These are phyloP conservation scores for Saturnispora halmiae DNA, from an alignment of 805 yeast species.

Conservation along the genomic window DNA sequence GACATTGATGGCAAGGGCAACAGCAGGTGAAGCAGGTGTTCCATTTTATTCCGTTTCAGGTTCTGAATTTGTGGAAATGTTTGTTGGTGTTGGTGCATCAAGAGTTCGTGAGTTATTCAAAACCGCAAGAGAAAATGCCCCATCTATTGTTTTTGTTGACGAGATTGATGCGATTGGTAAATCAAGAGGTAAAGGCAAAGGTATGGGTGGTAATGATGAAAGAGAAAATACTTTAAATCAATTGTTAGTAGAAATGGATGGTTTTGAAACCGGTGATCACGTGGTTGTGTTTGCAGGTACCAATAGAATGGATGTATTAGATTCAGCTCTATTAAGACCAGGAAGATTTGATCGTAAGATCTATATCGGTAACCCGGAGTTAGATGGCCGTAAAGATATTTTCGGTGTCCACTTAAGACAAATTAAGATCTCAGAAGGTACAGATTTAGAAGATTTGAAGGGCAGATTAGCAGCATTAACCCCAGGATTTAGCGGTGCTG, in stretches of 20 bases:
- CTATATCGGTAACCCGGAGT: slow-evolving; percentile 75
- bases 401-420: slow-evolving; percentile 70
- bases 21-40: slow-evolving; percentile 95
- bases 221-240: slow-evolving; percentile 90
- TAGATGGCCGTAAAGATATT: slow-evolving; percentile 82
- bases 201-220: slow-evolving; percentile 83
- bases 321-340: slow-evolving; percentile 84
- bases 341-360: slow-evolving; percentile 93
- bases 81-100: slow-evolving; percentile 93
- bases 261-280: slow-evolving; percentile 79
- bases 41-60: slow-evolving; percentile 89
- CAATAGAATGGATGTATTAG: slow-evolving; percentile 84
- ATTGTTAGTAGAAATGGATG: slow-evolving; percentile 92
- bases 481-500: slow-evolving; percentile 95
- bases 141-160: slow-evolving; percentile 84
- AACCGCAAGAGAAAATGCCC: slow-evolving; percentile 84
- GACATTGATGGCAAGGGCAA: slow-evolving; percentile 84
- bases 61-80: slow-evolving; percentile 95
- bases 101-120: slow-evolving; percentile 88
- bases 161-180: slow-evolving; percentile 96
- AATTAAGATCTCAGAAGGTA: slow-evolving; percentile 40
- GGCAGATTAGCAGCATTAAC: slow-evolving; percentile 87
- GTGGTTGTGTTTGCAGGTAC: slow-evolving; percentile 94
- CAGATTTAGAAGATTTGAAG: slow-evolving; percentile 49
- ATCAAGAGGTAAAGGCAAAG: slow-evolving; percentile 61